phyloP scores from a whole-genome alignment of 306 rosid genomes.

The Fagus crenata region DNA sequence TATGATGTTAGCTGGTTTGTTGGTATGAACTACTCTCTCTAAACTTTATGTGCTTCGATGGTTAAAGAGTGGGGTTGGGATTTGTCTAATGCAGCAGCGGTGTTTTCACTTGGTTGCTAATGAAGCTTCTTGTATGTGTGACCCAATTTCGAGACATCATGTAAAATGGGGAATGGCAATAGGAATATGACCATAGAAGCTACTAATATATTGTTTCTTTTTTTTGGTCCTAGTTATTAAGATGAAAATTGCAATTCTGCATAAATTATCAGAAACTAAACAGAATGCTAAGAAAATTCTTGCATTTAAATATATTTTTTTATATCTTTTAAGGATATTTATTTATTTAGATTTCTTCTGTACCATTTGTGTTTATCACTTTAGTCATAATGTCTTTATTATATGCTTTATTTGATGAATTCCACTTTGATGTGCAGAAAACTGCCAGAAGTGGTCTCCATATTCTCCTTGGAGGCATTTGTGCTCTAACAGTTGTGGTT shows the following conservation, averaged over 20 bases:
- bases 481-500: conserved; percentile 91
- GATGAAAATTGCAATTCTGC: not conserved
- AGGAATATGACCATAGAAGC: not conserved
- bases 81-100: not conserved
- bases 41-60: not conserved
- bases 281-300: not conserved
- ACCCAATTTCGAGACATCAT: not conserved
- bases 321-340: too few species aligned
- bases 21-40: not conserved
- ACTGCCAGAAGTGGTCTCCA: conserved; percentile 94
- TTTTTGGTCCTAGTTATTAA: not conserved
- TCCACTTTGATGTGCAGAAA: conserved; percentile 58
- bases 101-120: not conserved
- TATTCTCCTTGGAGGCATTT: conserved; percentile 91
- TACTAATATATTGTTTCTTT: not conserved
- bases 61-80: not conserved
- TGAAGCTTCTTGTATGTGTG: not conserved
- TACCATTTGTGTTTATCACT: not conserved
- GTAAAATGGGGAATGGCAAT: not conserved
- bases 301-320: not conserved
- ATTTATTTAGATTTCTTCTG: too few species aligned
- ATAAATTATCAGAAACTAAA: not conserved
- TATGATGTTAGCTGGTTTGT: not conserved
- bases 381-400: conserved; percentile 13
- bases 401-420: conserved; percentile 17